phyloP scores from a whole-genome alignment of 2,329 filamentous ascomycete species.

The Fusarium piperis region DNA sequence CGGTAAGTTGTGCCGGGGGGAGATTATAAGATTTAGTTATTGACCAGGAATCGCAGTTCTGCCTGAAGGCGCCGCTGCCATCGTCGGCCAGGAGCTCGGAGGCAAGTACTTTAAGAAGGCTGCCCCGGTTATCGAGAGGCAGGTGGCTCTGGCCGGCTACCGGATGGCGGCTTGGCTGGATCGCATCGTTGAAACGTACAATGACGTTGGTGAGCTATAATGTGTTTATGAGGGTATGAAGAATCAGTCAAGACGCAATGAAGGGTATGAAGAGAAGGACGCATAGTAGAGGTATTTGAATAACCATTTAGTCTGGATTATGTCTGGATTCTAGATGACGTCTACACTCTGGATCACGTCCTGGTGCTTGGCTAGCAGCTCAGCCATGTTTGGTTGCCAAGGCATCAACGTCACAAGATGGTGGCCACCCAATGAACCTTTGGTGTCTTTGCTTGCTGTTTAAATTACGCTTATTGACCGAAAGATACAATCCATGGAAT shows the following conservation, averaged over 20 bases:
- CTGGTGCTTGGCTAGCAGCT: background rate
- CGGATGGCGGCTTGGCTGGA: constrained; percentile 75
- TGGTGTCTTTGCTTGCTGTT: background rate
- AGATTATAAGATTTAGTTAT: background rate
- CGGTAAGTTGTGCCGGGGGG: constrained; percentile 53
- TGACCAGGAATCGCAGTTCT: constrained; percentile 58
- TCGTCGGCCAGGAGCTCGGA: constrained; percentile 68
- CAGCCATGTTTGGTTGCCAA: background rate
- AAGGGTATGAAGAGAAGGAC: background rate
- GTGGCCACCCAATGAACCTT: background rate
- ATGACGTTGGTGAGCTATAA: constrained; percentile 45
- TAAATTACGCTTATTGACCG: background rate
- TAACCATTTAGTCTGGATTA: background rate
- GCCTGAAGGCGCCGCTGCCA: constrained; percentile 67
- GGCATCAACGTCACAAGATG: background rate
- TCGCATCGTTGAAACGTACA: constrained; percentile 60
- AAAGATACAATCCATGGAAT: background rate
- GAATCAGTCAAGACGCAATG: background rate
- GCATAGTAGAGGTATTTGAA: background rate
- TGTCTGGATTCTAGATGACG: background rate
- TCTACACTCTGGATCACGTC: background rate
- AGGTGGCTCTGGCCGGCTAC: constrained; percentile 75
- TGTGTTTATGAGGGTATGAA: background rate
- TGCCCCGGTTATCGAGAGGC: constrained; percentile 70
- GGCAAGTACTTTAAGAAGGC: constrained; percentile 72